Evolutionary conservation across 805 yeast species (phyloP).

Genomic region (Candida peoriensis): DNA sequence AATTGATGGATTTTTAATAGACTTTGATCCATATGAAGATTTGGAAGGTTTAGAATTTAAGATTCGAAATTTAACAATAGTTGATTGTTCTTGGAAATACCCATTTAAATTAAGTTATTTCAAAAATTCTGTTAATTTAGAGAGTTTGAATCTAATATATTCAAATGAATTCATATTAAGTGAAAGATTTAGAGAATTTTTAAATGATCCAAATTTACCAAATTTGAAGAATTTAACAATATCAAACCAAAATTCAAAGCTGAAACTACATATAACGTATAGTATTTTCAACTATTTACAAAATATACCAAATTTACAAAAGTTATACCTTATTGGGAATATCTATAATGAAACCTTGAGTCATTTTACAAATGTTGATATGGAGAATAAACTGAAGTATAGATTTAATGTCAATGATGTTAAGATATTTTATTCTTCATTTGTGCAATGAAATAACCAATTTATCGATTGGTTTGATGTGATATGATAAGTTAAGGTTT

Average conservation of each 20-base stretch:
- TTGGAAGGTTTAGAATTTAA: slow-evolving; percentile 15
- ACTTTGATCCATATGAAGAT: slow-evolving; percentile 32
- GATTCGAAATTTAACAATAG: slow-evolving; percentile 27
- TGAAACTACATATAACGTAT: slow-evolving; percentile 28
- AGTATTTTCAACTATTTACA: slow-evolving; percentile 27
- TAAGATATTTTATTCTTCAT: slow-evolving; percentile 30
- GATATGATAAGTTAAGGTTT: not conserved
- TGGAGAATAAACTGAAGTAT: slow-evolving; percentile 23
- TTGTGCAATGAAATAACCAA: slow-evolving; percentile 17
- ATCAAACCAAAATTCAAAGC: slow-evolving; percentile 21
- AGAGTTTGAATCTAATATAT: slow-evolving; percentile 23
- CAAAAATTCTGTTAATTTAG: slow-evolving; percentile 21
- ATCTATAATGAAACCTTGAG: slow-evolving; percentile 29
- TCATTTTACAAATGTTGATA: slow-evolving; percentile 24
- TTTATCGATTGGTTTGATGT: slow-evolving; percentile 8
- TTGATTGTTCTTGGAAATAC: slow-evolving; percentile 52
- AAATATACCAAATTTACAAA: slow-evolving; percentile 28
- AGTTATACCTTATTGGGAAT: slow-evolving; percentile 27
- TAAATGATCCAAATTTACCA: slow-evolving; percentile 25
- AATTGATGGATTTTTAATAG: slow-evolving; percentile 37
- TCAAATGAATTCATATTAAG: slow-evolving; percentile 30
- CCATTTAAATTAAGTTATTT: slow-evolving; percentile 40
- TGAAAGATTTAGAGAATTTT: slow-evolving; percentile 30
- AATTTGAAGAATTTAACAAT: slow-evolving; percentile 23
- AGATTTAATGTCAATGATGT: slow-evolving; percentile 26